Percentiles rank a stretch among this genome's conserved stretches.
These are phyloP conservation scores for Yamadazyma sp. DNA, from an alignment of 1,139 yeast genomes.

Conservation along the genomic window DNA sequence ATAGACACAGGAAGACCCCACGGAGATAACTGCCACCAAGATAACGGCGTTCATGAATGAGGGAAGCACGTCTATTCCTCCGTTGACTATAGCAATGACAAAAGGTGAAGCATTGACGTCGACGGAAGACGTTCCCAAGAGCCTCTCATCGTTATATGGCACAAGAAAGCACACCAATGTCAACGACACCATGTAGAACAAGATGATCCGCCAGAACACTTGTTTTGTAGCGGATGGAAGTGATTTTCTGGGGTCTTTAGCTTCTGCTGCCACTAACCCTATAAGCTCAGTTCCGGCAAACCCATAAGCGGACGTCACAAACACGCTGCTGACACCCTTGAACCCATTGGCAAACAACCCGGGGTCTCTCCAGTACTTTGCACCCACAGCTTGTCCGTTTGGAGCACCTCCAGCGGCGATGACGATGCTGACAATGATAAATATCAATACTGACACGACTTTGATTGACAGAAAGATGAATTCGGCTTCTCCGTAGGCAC, in stretches of 20 bases:
- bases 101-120: constrained; percentile 26
- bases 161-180: constrained; percentile 40
- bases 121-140: constrained; percentile 29
- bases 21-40: constrained; percentile 41
- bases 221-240: constrained; percentile 45
- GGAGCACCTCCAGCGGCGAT: constrained; percentile 45
- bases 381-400: constrained; percentile 37
- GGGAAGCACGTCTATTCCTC: constrained; percentile 49
- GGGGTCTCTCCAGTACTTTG: constrained; percentile 39
- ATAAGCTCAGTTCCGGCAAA: constrained; percentile 45
- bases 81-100: constrained; percentile 47
- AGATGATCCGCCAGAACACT: constrained; percentile 45
- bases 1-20: constrained; percentile 46
- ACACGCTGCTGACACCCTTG: constrained; percentile 41
- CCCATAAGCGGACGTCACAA: constrained; percentile 44
- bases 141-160: constrained; percentile 31
- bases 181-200: constrained; percentile 41
- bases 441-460: constrained; percentile 40
- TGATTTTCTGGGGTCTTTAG: constrained; percentile 37
- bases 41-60: constrained; percentile 47
- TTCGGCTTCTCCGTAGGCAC: constrained; percentile 48
- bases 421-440: constrained; percentile 41
- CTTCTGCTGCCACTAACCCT: constrained; percentile 43
- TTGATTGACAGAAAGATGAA: constrained; percentile 38
- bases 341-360: constrained; percentile 46